phyloP scores from a whole-genome alignment of 495 filamentous ascomycete species.

The Melanomma pulvis-pyrius region DNA sequence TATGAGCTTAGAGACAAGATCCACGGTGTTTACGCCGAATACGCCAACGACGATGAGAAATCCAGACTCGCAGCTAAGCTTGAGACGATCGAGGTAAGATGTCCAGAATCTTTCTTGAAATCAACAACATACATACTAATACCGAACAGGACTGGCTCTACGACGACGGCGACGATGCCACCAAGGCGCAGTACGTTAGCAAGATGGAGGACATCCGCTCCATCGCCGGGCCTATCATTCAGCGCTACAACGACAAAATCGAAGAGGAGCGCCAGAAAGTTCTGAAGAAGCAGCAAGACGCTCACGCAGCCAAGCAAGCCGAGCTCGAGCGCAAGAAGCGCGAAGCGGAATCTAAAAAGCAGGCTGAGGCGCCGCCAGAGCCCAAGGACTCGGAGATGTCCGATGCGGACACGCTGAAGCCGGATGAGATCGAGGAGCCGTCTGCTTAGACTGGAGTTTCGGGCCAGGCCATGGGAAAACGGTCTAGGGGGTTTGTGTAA shows the following conservation, averaged over 20 bases:
- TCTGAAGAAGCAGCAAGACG: constrained; percentile 77
- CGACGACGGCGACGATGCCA: constrained; percentile 93
- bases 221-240: constrained; percentile 85
- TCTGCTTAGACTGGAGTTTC: constrained; percentile 19
- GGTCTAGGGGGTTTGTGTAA: background rate
- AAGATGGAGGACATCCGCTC: constrained; percentile 96
- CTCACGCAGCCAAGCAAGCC: constrained; percentile 46
- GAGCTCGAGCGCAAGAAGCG: constrained; percentile 73
- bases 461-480: background rate
- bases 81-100: constrained; percentile 76
- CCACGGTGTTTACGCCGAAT: constrained; percentile 83
- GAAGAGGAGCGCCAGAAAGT: constrained; percentile 84
- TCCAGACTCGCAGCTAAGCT: constrained; percentile 78
- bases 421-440: constrained; percentile 46
- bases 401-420: constrained; percentile 45
- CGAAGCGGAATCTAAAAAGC: constrained; percentile 68
- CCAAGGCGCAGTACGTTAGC: constrained; percentile 86
- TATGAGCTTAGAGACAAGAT: constrained; percentile 95
- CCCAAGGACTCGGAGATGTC: constrained; percentile 49
- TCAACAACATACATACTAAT: constrained; percentile 11
- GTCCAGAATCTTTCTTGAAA: background rate
- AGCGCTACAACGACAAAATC: constrained; percentile 91
- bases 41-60: constrained; percentile 92
- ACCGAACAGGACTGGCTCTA: constrained; percentile 88
- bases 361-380: constrained; percentile 52